phyloP scores from a whole-genome alignment of 179 eudicot species.

The Beta macrorhiza region DNA sequence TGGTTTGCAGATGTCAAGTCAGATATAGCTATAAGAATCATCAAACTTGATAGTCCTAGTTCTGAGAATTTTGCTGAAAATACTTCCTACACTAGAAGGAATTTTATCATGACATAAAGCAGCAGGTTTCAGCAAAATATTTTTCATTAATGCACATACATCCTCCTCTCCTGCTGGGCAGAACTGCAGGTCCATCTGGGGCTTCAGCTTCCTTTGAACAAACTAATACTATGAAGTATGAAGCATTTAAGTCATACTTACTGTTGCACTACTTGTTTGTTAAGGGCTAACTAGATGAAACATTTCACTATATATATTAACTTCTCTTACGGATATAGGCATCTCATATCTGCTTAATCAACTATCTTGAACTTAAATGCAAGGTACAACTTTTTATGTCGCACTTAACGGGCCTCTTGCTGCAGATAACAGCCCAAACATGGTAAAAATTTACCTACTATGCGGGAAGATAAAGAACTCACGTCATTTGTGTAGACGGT shows the following conservation, averaged over 20 bases:
- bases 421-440: not conserved
- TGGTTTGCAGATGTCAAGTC: not conserved
- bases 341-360: not conserved
- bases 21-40: not conserved
- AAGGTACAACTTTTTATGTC: not conserved
- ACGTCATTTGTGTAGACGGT: constrained; percentile 99
- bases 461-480: constrained; percentile 31
- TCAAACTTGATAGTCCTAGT: not conserved
- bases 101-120: not conserved
- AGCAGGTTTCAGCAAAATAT: not conserved
- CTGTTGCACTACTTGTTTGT: not conserved
- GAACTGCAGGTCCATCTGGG: not conserved
- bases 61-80: not conserved
- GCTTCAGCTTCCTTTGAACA: too few relatives aligned
- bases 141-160: not conserved
- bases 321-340: not conserved
- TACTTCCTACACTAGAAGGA: not conserved
- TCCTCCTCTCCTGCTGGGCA: not conserved
- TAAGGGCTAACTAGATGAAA: not conserved
- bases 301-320: not conserved
- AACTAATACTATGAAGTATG: not conserved
- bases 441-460: not conserved
- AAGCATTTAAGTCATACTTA: not conserved
- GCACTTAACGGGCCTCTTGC: not conserved
- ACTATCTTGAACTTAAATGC: not conserved